A percentile compares a stretch with the other conserved stretches of the same genome.
Conservation (phyloP, 2,329 filamentous ascomycete species). For the Bipolaris bicolor region DNA sequence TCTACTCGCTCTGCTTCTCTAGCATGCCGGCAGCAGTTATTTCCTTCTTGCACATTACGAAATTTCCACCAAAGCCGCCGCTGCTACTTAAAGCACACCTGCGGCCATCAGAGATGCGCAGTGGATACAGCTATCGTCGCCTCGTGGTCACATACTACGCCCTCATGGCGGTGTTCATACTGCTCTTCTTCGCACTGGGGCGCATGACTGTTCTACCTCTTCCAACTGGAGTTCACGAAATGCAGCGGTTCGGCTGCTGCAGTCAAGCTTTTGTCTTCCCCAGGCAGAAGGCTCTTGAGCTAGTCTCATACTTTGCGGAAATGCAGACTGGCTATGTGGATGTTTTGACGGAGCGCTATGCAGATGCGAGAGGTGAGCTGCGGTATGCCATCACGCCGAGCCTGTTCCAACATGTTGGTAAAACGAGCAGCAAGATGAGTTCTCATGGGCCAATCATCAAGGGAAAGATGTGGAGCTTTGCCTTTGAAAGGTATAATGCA, state of each 20-base stretch:
- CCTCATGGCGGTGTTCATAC: slow-evolving; percentile 19
- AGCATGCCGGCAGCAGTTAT: slow-evolving; percentile 26
- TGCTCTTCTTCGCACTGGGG: slow-evolving; percentile 52
- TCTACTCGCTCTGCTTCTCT: slow-evolving; percentile 39
- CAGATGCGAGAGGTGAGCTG: slow-evolving; percentile 45
- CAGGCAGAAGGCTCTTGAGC: slow-evolving; percentile 32
- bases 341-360: slow-evolving; percentile 52
- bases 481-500: slow-evolving; percentile 44
- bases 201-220: slow-evolving; percentile 48
- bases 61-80: slow-evolving; percentile 25
- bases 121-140: slow-evolving; percentile 12
- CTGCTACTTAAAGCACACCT: slow-evolving; percentile 19
- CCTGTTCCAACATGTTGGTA: slow-evolving; percentile 55
- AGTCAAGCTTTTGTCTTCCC: slow-evolving; percentile 55
- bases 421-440: slow-evolving; percentile 48
- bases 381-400: slow-evolving; percentile 53
- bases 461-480: slow-evolving; percentile 51
- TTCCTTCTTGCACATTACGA: slow-evolving; percentile 32
- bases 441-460: slow-evolving; percentile 33
- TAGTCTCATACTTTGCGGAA: slow-evolving; percentile 43
- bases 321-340: slow-evolving; percentile 48
- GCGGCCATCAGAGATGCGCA: not conserved
- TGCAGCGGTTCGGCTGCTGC: slow-evolving; percentile 54
- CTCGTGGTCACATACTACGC: slow-evolving; percentile 28
- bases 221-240: slow-evolving; percentile 47